A percentile compares a stretch with the other conserved stretches of the same genome.
These are phyloP conservation scores for Fusarium citri DNA, from an alignment of 2,329 filamentous ascomycete species.

Conservation along the genomic window DNA sequence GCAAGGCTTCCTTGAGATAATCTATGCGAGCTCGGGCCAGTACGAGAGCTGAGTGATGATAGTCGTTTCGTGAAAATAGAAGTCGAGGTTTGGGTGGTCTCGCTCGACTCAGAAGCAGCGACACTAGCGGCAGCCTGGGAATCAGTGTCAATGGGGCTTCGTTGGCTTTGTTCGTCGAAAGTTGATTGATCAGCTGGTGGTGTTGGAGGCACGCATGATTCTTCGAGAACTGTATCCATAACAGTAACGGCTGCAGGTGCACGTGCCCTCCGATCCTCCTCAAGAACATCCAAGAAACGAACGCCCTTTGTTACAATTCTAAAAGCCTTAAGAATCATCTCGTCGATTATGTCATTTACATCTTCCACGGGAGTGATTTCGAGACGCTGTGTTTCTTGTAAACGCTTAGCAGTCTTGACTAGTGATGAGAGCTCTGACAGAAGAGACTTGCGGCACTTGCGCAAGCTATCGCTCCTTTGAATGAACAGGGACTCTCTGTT, in stretches of 20 bases:
- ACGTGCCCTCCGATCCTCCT: constrained; percentile 67
- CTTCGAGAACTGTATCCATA: constrained; percentile 70
- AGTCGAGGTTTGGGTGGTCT: constrained; percentile 51
- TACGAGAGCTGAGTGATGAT: constrained; percentile 57
- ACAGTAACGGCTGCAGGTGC: constrained; percentile 67
- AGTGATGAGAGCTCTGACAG: constrained; percentile 89
- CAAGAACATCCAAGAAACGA: constrained; percentile 87
- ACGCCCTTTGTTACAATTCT: constrained; percentile 93
- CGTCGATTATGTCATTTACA: constrained; percentile 83
- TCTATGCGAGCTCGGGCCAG: constrained; percentile 48
- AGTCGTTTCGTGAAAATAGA: constrained; percentile 59
- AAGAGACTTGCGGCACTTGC: constrained; percentile 85
- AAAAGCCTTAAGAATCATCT: constrained; percentile 94
- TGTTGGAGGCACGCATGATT: constrained; percentile 69
- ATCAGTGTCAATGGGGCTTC: constrained; percentile 53
- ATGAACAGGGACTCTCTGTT: constrained; percentile 83
- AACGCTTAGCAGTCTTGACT: constrained; percentile 86
- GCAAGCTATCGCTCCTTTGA: constrained; percentile 78
- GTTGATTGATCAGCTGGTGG: constrained; percentile 69
- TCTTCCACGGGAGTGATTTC: constrained; percentile 62
- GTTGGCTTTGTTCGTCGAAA: constrained; percentile 57
- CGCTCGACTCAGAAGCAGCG: constrained; percentile 52
- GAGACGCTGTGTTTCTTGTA: constrained; percentile 78
- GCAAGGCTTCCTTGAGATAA: constrained; percentile 53
- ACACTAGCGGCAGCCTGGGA: constrained; percentile 54